Evolutionary conservation across 352 stramenopile genomes (phyloP).

Genomic region (Phytophthora vignae): DNA sequence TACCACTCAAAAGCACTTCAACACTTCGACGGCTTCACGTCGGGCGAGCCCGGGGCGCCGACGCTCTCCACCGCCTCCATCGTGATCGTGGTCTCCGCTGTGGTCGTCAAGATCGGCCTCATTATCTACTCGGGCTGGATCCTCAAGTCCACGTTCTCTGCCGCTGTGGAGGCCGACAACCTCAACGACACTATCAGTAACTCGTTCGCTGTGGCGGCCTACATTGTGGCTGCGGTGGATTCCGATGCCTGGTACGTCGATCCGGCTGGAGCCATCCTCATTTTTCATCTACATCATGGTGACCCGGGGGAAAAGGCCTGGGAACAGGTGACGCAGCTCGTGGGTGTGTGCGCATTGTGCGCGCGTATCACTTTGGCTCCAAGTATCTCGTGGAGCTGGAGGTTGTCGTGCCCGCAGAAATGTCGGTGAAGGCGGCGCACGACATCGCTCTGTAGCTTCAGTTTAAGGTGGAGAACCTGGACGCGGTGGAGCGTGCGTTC

Average conservation of each 20-base stretch:
- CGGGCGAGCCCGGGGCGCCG: constrained; percentile 76
- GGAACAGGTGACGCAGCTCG: constrained; percentile 91
- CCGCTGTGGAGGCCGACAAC: constrained; percentile 86
- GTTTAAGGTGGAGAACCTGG: constrained; percentile 92
- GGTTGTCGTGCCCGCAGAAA: constrained; percentile 91
- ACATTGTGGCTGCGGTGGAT: constrained; percentile 51
- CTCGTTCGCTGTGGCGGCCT: constrained; percentile 86
- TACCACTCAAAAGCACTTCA: no score
- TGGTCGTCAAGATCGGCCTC: constrained; percentile 77
- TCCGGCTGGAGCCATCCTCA: constrained; percentile 91
- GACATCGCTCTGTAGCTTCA: constrained; percentile 96
- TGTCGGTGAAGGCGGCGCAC: constrained; percentile 92
- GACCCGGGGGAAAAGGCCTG: constrained; percentile 90
- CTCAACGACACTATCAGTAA: constrained; percentile 96
- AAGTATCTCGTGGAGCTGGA: constrained; percentile 96
- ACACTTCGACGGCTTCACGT: constrained; percentile 47
- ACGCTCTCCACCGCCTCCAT: constrained; percentile 89
- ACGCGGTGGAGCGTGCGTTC: constrained; percentile 94
- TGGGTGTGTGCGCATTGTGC: constrained; percentile 78
- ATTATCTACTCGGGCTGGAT: constrained; percentile 74
- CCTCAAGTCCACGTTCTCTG: constrained; percentile 58
- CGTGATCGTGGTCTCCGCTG: constrained; percentile 73
- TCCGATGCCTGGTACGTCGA: constrained; percentile 91
- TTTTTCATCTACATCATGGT: constrained; percentile 95
- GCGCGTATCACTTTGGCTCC: constrained; percentile 94